Conservation (phyloP, 139 green algal species). For the Yamagishiella unicocca region DNA sequence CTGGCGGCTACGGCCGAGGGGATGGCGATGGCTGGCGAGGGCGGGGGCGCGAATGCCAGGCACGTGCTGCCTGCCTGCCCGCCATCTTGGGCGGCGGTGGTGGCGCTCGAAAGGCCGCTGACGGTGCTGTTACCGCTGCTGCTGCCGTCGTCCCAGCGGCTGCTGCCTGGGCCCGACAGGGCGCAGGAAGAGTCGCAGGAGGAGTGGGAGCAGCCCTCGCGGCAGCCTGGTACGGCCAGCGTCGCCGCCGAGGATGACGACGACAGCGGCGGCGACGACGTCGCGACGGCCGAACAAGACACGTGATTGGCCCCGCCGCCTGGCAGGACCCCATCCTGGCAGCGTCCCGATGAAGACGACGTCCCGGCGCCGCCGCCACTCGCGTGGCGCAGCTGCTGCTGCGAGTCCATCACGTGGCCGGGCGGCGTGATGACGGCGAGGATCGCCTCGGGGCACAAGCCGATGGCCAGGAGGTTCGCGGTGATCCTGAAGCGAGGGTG, state of each 20-base stretch:
- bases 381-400: not conserved
- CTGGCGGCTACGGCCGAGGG: not conserved
- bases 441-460: conserved; percentile 39
- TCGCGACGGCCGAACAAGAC: no score
- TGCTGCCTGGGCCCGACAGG: not conserved
- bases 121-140: not conserved
- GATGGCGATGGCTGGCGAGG: conserved; percentile 28
- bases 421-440: conserved; percentile 45
- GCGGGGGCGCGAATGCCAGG: not conserved
- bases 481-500: conserved; percentile 30
- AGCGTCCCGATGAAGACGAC: no score
- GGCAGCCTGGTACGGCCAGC: no score
- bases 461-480: conserved; percentile 27
- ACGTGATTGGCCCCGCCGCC: no score
- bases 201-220: no score
- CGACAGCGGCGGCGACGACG: no score
- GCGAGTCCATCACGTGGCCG: not conserved
- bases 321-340: no score
- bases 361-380: no score
- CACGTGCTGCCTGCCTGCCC: not conserved
- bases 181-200: not conserved
- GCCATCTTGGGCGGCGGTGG: not conserved
- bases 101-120: not conserved
- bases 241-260: no score
- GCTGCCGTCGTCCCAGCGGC: not conserved